phyloP scores from a whole-genome alignment of 176 grass and related monocot genomes.

The Oryza australiensis region DNA sequence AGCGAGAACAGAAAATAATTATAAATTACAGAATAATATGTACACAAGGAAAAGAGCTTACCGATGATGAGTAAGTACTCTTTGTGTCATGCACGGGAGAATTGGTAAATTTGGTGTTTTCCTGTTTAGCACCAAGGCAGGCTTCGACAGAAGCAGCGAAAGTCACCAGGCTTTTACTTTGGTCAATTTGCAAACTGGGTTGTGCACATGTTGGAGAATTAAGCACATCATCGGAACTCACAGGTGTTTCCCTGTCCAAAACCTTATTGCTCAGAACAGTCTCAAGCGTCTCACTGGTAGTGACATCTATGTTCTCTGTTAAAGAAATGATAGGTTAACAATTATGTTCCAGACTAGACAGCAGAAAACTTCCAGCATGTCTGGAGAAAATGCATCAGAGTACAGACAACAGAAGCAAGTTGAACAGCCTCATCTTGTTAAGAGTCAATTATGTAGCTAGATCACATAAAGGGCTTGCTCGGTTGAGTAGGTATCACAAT shows the following conservation, averaged over 20 bases:
- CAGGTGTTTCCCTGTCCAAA: constrained; percentile 66
- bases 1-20: constrained; percentile 9
- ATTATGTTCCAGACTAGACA: background rate
- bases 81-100: constrained; percentile 66
- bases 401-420: background rate
- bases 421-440: background rate
- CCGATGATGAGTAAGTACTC: constrained; percentile 79
- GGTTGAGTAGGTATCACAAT: background rate
- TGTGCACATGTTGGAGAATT: constrained; percentile 70
- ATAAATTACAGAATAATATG: constrained; percentile 24
- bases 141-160: constrained; percentile 58
- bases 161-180: constrained; percentile 54
- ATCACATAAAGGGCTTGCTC: background rate
- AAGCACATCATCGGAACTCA: constrained; percentile 68
- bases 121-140: constrained; percentile 55
- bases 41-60: constrained; percentile 39
- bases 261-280: constrained; percentile 59
- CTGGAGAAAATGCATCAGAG: background rate
- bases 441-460: background rate
- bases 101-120: constrained; percentile 56
- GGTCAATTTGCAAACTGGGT: constrained; percentile 59
- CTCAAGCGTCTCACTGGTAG: constrained; percentile 47
- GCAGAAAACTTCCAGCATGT: background rate
- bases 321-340: constrained; percentile 33
- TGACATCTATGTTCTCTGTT: constrained; percentile 57